phyloP scores from a whole-genome alignment of 1,284 basidiomycete genomes.

The Sanghuangporus weigelae region DNA sequence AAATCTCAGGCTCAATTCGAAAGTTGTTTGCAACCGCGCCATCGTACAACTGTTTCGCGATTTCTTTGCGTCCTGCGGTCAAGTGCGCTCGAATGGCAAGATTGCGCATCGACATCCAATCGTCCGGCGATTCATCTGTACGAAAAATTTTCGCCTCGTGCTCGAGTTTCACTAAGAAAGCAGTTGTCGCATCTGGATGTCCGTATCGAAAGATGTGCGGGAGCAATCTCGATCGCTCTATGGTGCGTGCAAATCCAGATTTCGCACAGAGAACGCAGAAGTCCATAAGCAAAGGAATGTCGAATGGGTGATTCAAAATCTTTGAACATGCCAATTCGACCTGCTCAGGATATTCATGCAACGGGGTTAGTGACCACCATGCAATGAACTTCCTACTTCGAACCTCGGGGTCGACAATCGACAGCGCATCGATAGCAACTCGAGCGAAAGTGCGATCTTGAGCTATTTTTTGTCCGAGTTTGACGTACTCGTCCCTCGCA shows the following conservation, averaged over 20 bases:
- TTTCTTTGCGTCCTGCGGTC: slow-evolving; percentile 2
- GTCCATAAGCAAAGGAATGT: slow-evolving; percentile 13
- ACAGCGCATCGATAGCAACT: background rate
- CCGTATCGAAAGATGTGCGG: slow-evolving; percentile 13
- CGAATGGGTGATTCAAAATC: slow-evolving; percentile 8
- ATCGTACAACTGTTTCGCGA: slow-evolving; percentile 3
- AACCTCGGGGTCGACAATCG: background rate
- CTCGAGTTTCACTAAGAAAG: slow-evolving; percentile 9
- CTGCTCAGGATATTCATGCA: background rate
- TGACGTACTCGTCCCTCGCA: slow-evolving; percentile 9
- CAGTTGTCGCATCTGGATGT: slow-evolving; percentile 2
- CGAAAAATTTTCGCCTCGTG: background rate
- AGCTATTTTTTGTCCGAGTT: background rate
- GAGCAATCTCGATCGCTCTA: background rate
- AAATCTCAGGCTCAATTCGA: background rate
- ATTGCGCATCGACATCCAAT: slow-evolving; percentile 10
- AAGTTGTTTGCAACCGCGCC: background rate
- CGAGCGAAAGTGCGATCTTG: background rate
- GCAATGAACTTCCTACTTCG: slow-evolving; percentile 6
- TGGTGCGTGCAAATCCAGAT: background rate
- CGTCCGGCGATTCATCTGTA: background rate
- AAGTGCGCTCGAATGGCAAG: slow-evolving; percentile 9
- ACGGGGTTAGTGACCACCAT: slow-evolving; percentile 8
- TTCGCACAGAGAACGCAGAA: slow-evolving; percentile 9
- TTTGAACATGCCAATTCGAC: background rate